Conservation (phyloP, 371 early-diverging fungal species). For the Actinomortierella ambigua region DNA sequence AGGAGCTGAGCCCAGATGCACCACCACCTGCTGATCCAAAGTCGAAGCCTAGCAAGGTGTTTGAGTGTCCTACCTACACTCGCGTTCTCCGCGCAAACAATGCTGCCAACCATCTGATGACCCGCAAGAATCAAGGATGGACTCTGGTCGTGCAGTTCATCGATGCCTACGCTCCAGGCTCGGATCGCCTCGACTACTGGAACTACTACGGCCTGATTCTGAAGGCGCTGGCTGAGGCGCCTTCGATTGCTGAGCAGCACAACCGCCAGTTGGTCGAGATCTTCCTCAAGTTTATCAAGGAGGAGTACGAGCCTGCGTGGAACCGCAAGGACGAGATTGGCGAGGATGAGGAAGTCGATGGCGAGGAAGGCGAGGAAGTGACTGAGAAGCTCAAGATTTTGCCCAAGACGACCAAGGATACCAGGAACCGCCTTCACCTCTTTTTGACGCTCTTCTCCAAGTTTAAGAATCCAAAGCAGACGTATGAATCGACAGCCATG, state of each 20-base stretch:
- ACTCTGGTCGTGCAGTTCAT: constrained; percentile 54
- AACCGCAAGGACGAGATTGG: constrained; percentile 51
- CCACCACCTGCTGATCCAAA: constrained; percentile 3
- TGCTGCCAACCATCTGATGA: constrained; percentile 49
- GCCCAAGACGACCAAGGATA: constrained; percentile 48
- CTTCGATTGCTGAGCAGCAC: constrained; percentile 72
- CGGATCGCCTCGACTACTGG: constrained; percentile 72
- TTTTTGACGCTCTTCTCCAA: constrained; percentile 81
- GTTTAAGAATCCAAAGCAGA: constrained; percentile 65
- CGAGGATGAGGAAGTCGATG: constrained; percentile 46
- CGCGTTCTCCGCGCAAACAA: constrained; percentile 48
- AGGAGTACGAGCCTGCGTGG: constrained; percentile 58
- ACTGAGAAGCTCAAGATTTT: constrained; percentile 48
- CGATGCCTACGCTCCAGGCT: constrained; percentile 48
- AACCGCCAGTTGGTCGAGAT: constrained; percentile 73
- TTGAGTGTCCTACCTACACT: constrained; percentile 60
- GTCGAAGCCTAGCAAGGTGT: constrained; percentile 54
- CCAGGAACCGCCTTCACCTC: constrained; percentile 58
- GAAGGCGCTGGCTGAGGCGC: constrained; percentile 68
- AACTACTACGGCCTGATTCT: constrained; percentile 76
- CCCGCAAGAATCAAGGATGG: constrained; percentile 36
- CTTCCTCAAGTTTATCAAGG: constrained; percentile 73
- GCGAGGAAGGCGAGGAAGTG: constrained; percentile 39
- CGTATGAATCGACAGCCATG: constrained; percentile 58
- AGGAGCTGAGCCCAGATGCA: constrained; percentile 2